Evolutionary conservation across 768 basidiomycete species (phyloP), one percentile per base, ranked within the genome.

Genomic region (Mrakia gelida): DNA sequence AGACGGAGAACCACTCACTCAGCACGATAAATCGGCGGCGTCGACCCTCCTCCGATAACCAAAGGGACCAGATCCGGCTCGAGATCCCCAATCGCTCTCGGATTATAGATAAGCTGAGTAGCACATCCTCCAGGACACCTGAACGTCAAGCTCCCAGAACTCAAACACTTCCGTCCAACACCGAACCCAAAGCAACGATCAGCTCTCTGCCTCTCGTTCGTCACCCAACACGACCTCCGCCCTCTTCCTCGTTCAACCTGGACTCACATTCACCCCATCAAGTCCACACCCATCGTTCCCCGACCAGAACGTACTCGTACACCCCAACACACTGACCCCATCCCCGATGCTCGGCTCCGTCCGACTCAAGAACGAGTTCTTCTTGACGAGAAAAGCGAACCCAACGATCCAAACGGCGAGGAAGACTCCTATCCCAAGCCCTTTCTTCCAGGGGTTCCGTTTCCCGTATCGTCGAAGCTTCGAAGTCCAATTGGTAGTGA

Each of bases 1-100:
- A 54, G 67, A 28, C 15, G 30, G 45, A 45, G 11, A 10, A 45
- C 15, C 11, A 70, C 78, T 43, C 52, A 75, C 78, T 95, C 94
- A 2, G 90, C 92, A 81, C 94, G 88, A 81, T 94, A 95, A 6
- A 92, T 94, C 23, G 82, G 82, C 0, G 79, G 79, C 84, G 93
- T 92, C 34, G 41, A 26, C 3, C 93, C 92, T 26, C 94, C 94
- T n/a, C 94, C 93, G 2, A 95, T 91, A 68, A 95, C 87, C 32
- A 94, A 86, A 10, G 93, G 92, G 30, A 88, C 87, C 80, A 89
- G 92, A 67, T 88, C 89, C 52, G 90, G 86, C 79, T 90, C 86
- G 75, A 89, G 84, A 71, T 88, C 84, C 32, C 94, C 93, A 34
- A 95, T 87, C 0, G 91, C 88, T 72, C 92, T 87, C 23, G 52